These are phyloP conservation scores for Pachyrhizus erosus DNA, from an alignment of 306 rosid species.

Conservation along the genomic window DNA sequence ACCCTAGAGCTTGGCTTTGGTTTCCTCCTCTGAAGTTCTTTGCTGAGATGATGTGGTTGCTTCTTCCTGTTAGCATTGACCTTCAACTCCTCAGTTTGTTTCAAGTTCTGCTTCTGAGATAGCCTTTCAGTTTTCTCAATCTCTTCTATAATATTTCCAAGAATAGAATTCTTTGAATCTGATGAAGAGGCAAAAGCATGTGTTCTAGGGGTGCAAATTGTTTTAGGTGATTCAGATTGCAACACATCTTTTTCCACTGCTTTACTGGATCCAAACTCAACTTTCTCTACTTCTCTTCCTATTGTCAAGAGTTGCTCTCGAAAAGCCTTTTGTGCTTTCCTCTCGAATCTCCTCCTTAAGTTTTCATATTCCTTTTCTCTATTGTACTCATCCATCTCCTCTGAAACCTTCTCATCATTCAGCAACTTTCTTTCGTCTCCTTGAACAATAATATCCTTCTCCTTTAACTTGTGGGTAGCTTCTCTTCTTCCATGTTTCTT, in stretches of 20 bases:
- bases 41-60: conserved; percentile 54
- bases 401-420: conserved; percentile 40
- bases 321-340: conserved; percentile 48
- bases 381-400: conserved; percentile 29
- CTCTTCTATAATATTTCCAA: conserved; percentile 46
- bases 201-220: conserved; percentile 55
- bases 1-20: conserved; percentile 57
- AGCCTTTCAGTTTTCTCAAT: conserved; percentile 33
- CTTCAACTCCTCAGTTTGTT: conserved; percentile 56
- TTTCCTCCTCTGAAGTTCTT: conserved; percentile 59
- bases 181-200: conserved; percentile 40
- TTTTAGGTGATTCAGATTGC: conserved; percentile 52
- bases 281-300: conserved; percentile 42
- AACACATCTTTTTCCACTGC: conserved; percentile 41
- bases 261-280: conserved; percentile 47
- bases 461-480: conserved; percentile 44
- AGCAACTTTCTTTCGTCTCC: conserved; percentile 43
- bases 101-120: conserved; percentile 48
- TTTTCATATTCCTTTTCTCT: conserved; percentile 50
- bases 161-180: conserved; percentile 43
- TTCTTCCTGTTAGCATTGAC: conserved; percentile 52
- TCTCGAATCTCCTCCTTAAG: conserved; percentile 53
- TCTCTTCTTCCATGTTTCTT: conserved; percentile 45
- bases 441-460: conserved; percentile 37
- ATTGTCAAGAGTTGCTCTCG: conserved; percentile 50